Evolutionary conservation across 2,329 filamentous ascomycete species (phyloP), one percentile per base, ranked within the genome.

Genomic region (Fusarium sp.): DNA sequence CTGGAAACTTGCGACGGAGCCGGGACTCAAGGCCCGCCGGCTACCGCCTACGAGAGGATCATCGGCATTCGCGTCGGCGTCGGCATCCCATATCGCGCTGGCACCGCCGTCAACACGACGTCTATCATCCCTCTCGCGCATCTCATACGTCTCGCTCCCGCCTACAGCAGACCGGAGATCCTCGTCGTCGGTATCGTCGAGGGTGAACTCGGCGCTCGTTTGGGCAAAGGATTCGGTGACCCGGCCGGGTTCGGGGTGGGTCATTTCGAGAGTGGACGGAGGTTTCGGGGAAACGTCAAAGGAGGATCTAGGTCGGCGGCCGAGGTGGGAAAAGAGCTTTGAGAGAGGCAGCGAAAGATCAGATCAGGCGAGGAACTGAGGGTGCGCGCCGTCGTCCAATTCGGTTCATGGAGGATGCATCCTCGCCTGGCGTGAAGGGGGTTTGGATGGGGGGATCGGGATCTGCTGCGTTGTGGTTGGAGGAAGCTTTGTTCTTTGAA

Each of bases 211-310:
- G 49, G 77, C 75, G 44, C 78, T 77, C 33, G 79, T 81, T 72
- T 80, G 80, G 55, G 80, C 79, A 69, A 81, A 81, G n/a, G 78
- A 77, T 18, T 79, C 76, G 55, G 77, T 76, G 18, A 57, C 59
- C 64, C 49, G 49, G 49, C 71, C 62, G 75, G 72, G 66, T 57
- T 65, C 58, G 56, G 64, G 70, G 46, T 68, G 68, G 58, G 66
- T 69, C 74, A 74, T 75, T 49, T 56, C 55, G 64, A 72, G 72
- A 58, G 25, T 55, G 23, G 58, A 40, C 44, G 44, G 58, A 42
- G 44, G 34, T 60, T 46, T 38, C 34, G 50, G 18, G 16, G 27
- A n/a, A n/a, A n/a, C 18, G 29, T 44, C 31, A 36, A 33, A 16
- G 34, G 57, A 7, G 51, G 25, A 44, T 27, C 2, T 13, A 6